Conservation (phyloP, 2,329 filamentous ascomycete species). For the Peltaster fructicola region DNA sequence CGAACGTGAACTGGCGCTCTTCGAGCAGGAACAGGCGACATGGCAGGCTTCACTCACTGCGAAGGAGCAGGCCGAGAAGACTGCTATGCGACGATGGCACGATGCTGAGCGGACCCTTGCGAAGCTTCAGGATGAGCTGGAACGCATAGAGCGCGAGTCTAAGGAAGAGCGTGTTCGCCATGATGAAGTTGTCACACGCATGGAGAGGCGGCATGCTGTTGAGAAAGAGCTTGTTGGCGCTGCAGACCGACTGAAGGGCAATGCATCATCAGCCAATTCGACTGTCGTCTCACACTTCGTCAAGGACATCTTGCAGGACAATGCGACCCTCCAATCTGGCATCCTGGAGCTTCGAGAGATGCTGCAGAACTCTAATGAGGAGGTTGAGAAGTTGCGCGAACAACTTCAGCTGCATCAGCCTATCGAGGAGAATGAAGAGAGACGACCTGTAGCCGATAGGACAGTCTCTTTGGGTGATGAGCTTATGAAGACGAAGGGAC, state of each 20-base stretch:
- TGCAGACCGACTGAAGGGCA: slow-evolving; percentile 63
- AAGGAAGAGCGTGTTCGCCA: slow-evolving; percentile 66
- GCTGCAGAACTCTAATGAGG: slow-evolving; percentile 79
- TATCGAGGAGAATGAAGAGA: slow-evolving; percentile 24
- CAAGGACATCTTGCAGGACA: slow-evolving; percentile 85
- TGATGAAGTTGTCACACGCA: slow-evolving; percentile 58
- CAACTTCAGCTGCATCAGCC: slow-evolving; percentile 69
- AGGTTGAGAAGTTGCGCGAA: slow-evolving; percentile 73
- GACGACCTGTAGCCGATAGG: slow-evolving; percentile 10
- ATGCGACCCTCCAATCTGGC: slow-evolving; percentile 79
- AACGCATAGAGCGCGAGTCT: slow-evolving; percentile 72
- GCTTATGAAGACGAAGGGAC: slow-evolving; percentile 41
- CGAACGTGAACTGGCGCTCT: slow-evolving; percentile 58
- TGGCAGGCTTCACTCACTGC: slow-evolving; percentile 50
- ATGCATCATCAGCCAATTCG: slow-evolving; percentile 48
- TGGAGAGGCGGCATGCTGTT: slow-evolving; percentile 68
- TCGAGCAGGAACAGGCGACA: slow-evolving; percentile 66
- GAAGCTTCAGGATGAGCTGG: slow-evolving; percentile 71
- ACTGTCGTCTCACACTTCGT: slow-evolving; percentile 90
- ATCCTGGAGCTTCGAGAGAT: slow-evolving; percentile 84
- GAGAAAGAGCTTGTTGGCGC: slow-evolving; percentile 68
- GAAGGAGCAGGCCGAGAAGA: slow-evolving; percentile 57
- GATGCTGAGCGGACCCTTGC: slow-evolving; percentile 64
- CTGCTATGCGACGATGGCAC: slow-evolving; percentile 68
- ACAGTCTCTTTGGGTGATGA: slow-evolving; percentile 52